Percentiles rank a stretch among this genome's conserved stretches.
Conservation (phyloP, 768 basidiomycete species). For the Erythrobasidium yunnanense region DNA sequence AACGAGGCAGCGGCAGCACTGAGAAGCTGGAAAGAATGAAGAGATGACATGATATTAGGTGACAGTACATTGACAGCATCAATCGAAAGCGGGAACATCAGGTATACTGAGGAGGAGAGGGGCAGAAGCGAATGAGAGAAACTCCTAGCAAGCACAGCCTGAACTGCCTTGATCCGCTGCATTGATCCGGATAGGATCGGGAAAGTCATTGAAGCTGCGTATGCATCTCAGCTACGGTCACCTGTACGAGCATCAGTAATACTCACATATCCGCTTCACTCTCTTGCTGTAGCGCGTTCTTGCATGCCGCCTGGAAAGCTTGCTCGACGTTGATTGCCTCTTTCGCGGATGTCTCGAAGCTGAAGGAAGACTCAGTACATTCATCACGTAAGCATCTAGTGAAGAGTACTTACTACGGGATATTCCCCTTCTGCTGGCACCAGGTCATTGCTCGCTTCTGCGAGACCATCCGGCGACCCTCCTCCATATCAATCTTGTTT, state of each 20-base stretch:
- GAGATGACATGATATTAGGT: too few species aligned
- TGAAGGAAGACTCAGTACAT: background rate
- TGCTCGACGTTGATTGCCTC: constrained; percentile 99
- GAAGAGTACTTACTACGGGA: constrained; percentile 54
- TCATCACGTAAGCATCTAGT: background rate
- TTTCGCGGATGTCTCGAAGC: constrained; percentile 97
- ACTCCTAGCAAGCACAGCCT: constrained; percentile 15
- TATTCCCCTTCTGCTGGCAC: constrained; percentile 99
- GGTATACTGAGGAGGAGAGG: too few species aligned
- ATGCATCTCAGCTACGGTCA: background rate
- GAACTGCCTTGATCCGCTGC: constrained; percentile 1
- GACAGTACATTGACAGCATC: too few species aligned
- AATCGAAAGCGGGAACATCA: too few species aligned
- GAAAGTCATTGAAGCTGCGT: constrained; percentile 8
- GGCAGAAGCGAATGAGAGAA: background rate
- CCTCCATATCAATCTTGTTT: constrained; percentile 99
- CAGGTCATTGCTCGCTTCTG: constrained; percentile 99
- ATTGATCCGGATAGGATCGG: constrained; percentile 22
- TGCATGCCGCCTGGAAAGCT: constrained; percentile 99
- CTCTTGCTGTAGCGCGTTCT: constrained; percentile 96
- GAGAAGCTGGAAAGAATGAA: too few species aligned
- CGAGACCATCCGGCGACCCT: constrained; percentile 94
- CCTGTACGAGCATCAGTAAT: background rate
- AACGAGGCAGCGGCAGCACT: too few species aligned
- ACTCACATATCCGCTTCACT: constrained; percentile 80